Evolutionary conservation across 768 basidiomycete species (phyloP).

Genomic region (Calocybe indica): DNA sequence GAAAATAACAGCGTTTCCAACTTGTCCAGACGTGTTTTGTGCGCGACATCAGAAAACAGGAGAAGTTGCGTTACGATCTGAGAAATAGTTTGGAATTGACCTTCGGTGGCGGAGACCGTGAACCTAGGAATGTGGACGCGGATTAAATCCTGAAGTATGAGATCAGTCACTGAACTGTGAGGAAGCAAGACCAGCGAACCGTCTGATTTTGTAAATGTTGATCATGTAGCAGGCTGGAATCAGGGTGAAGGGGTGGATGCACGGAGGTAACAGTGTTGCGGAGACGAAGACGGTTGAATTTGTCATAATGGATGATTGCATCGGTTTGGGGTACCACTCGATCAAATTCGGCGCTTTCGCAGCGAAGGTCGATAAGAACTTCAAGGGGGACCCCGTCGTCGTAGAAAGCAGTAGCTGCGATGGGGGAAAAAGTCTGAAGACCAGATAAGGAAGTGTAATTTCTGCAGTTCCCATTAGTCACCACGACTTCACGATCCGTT

Average conservation of each 20-base stretch:
- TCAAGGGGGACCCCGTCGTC: conserved; percentile 79
- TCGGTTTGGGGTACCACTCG: conserved; percentile 87
- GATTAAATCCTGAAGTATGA: conserved; percentile 61
- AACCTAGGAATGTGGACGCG: conserved; percentile 80
- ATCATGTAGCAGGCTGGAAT: conserved; percentile 17
- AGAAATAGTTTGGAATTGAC: conserved; percentile 80
- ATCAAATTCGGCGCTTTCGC: conserved; percentile 79
- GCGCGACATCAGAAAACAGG: conserved; percentile 84
- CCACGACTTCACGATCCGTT: not conserved
- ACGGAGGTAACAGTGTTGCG: conserved; percentile 62
- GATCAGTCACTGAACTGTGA: not conserved
- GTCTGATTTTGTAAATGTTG: conserved; percentile 63
- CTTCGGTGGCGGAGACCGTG: conserved; percentile 77
- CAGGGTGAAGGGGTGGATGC: conserved; percentile 24
- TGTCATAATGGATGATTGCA: conserved; percentile 84
- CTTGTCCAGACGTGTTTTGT: conserved; percentile 70
- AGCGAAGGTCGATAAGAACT: conserved; percentile 79
- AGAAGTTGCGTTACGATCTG: conserved; percentile 82
- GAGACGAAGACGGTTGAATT: conserved; percentile 87
- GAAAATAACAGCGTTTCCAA: conserved; percentile 80
- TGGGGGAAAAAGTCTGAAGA: conserved; percentile 84
- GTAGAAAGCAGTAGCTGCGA: conserved; percentile 28
- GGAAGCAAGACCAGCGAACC: conserved; percentile 26
- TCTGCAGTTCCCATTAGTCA: conserved; percentile 29
- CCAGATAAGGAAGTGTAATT: conserved; percentile 75